Percentiles rank a stretch among this genome's conserved stretches.
phyloP scores from a whole-genome alignment of 1,284 basidiomycete genomes.

The Apiotrichum brassicae region DNA sequence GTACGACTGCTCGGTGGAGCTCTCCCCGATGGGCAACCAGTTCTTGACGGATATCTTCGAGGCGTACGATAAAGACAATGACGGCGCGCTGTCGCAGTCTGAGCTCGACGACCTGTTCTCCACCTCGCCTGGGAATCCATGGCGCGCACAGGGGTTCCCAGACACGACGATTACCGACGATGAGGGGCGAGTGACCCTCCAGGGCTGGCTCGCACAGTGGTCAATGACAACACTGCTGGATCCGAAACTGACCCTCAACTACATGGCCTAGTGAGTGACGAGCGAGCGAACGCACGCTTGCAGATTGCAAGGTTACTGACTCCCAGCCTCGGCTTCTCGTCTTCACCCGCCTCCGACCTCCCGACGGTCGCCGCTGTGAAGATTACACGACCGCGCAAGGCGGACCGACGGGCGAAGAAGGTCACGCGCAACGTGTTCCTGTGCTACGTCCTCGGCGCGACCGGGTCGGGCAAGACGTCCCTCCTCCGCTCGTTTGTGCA shows the following conservation, averaged over 20 bases:
- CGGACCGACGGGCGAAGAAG: constrained; percentile 79
- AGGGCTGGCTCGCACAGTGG: constrained; percentile 98
- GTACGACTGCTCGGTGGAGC: constrained; percentile 86
- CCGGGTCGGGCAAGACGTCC: constrained; percentile 91
- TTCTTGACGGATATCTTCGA: constrained; percentile 98
- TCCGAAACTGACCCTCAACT: constrained; percentile 82
- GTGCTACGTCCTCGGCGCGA: constrained; percentile 89
- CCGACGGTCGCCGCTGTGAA: constrained; percentile 67
- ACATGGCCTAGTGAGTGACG: constrained; percentile 73
- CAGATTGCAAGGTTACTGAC: constrained; percentile 20
- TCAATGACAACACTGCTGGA: constrained; percentile 97
- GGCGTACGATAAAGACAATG: constrained; percentile 94
- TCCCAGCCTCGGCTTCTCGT: constrained; percentile 45
- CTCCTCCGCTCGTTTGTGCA: constrained; percentile 78
- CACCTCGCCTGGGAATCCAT: constrained; percentile 92
- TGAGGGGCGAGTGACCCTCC: constrained; percentile 81
- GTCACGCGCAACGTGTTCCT: constrained; percentile 83
- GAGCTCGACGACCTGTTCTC: constrained; percentile 86
- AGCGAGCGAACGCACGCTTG: background rate
- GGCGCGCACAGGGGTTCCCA: constrained; percentile 77
- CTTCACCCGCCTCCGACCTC: constrained; percentile 44
- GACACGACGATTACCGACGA: constrained; percentile 88
- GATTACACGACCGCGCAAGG: constrained; percentile 71
- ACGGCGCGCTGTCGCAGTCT: constrained; percentile 78
- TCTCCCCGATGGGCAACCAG: constrained; percentile 87